Evolutionary conservation across 2,329 filamentous ascomycete genomes (phyloP), one percentile per base, ranked within the genome.

Genomic region (Colletotrichum chrysophilum): DNA sequence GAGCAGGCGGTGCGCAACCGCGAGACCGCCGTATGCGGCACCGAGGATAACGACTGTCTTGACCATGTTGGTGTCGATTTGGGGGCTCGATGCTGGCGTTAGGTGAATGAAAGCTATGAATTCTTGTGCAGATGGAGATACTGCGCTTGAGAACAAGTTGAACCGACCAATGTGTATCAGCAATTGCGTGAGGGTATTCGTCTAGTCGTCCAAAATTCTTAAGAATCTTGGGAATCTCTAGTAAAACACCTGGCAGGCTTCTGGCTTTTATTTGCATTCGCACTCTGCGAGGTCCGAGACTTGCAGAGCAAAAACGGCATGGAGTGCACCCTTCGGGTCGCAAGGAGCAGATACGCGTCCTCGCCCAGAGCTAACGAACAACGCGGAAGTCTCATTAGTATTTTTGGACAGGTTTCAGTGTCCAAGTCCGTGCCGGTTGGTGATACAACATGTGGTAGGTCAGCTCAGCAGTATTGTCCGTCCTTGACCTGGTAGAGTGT

Each of bases 11-110:
- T 92, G 90, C 32, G 89, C 87, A 26, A 90, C 80, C 69, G 88
- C 87, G 62, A 91, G 84, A 72, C 90, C 90, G 66, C 85, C 89
- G 58, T 88, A 88, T 66, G 89, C 87, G 75, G 89, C 90, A 52
- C 90, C 90, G 21, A 91, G 83, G 62, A 92, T 83, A 8, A 91
- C 85, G 52, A 92, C 85, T 6, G 88, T 91, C 79, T 89, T 88
- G 34, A 85, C 81, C 88, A 89, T 90, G 52, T 81, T 78, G 70
- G 56, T 43, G 43, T 69, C 10, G 38, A 5, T 32, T 24, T 38
- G n/a, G 9, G 61, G 9, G 21, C 10, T 21, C 21, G 9, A 7
- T 26, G 26, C 7, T 18, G 48, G 5, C 18, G 38, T n/a, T 38
- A 38, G 24, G 38, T 52, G 26, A 64, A 36, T 24, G 60, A 61